These are phyloP conservation scores for Solanum chiquidenum DNA, from an alignment of 257 asterid genomes.

Conservation along the genomic window DNA sequence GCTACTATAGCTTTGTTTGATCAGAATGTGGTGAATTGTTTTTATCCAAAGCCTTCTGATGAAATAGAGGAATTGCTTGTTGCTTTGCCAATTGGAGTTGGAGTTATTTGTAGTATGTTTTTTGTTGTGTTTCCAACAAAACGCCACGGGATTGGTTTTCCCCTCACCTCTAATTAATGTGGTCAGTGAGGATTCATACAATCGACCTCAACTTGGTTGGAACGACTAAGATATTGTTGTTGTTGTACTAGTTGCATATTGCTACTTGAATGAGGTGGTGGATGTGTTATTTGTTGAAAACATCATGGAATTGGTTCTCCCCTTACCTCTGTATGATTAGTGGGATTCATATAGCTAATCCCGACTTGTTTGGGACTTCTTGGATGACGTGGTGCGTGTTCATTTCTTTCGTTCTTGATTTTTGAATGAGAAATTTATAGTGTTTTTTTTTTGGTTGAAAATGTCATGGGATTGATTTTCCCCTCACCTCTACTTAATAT, in stretches of 20 bases:
- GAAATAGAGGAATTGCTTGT: constrained; percentile 47
- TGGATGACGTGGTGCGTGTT: background rate
- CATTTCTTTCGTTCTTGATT: background rate
- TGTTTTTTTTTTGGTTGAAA: constrained; percentile 39
- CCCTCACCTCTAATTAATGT: constrained; percentile 25
- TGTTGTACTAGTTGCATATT: background rate
- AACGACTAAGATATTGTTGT: background rate
- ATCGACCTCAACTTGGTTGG: background rate
- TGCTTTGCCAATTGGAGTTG: constrained; percentile 72
- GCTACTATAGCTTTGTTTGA: constrained; percentile 62
- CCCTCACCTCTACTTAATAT: constrained; percentile 24
- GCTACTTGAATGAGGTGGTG: background rate
- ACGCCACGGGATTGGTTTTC: constrained; percentile 88
- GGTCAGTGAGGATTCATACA: background rate
- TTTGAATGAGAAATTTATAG: background rate
- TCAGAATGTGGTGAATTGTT: constrained; percentile 56
- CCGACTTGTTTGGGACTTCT: too few species aligned
- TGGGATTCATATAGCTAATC: too few species aligned
- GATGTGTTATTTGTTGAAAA: background rate
- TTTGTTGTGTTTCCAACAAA: constrained; percentile 76
- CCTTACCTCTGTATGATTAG: too few species aligned
- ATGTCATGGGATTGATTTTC: constrained; percentile 92
- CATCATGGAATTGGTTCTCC: constrained; percentile 64
- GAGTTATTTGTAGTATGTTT: constrained; percentile 68
- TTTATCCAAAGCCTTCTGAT: constrained; percentile 62